Conservation (phyloP, 2,329 filamentous ascomycete genomes). For the Ascochyta pisi region DNA sequence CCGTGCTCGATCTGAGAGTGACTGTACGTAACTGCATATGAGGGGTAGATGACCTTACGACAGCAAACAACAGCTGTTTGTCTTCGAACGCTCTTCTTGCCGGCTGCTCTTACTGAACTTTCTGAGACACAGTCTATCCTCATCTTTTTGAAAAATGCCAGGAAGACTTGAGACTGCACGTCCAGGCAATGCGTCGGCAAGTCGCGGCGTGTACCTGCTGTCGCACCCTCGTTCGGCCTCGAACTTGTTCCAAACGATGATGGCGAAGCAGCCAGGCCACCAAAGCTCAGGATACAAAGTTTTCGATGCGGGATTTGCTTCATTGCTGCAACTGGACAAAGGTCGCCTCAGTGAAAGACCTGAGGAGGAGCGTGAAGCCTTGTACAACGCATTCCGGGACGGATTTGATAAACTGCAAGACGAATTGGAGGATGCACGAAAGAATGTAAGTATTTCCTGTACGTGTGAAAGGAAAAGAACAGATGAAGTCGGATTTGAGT, state of each 20-base stretch:
- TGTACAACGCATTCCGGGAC: conserved; percentile 12
- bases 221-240: conserved; percentile 28
- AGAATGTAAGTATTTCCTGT: conserved; percentile 19
- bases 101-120: neutral
- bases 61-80: neutral
- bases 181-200: neutral
- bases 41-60: neutral
- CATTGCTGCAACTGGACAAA: conserved; percentile 6
- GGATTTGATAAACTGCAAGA: conserved; percentile 20
- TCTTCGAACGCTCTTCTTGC: neutral
- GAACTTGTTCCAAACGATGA: conserved; percentile 29
- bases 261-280: conserved; percentile 25
- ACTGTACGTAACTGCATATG: neutral
- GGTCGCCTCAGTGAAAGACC: conserved; percentile 20
- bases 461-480: neutral
- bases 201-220: conserved; percentile 24
- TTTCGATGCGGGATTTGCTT: conserved; percentile 17
- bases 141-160: neutral
- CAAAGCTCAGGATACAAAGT: conserved; percentile 25
- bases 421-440: conserved; percentile 21
- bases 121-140: neutral
- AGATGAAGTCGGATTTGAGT: neutral
- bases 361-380: conserved; percentile 7
- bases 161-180: neutral
- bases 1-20: neutral